These are phyloP conservation scores for Argentina anserina DNA, from an alignment of 306 rosid species.

Conservation along the genomic window DNA sequence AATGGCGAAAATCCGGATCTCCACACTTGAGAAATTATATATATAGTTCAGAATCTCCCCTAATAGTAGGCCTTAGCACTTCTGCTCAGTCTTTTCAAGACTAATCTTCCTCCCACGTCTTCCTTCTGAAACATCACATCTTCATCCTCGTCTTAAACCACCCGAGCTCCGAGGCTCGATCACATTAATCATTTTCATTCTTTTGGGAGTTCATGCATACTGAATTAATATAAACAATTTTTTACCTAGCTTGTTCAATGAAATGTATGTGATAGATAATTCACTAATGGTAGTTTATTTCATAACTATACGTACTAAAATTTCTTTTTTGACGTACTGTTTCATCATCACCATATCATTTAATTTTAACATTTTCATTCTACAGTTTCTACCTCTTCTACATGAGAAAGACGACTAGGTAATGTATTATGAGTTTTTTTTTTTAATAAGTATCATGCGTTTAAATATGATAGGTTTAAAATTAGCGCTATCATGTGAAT, in stretches of 20 bases:
- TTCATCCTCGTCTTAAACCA: background rate
- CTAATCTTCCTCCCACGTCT: background rate
- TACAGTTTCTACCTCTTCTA: background rate
- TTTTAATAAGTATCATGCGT: too few species aligned
- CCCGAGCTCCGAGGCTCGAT: background rate
- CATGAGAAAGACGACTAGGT: too few species aligned
- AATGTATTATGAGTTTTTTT: too few species aligned
- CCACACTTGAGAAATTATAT: too few species aligned
- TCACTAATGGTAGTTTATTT: background rate
- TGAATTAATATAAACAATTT: background rate
- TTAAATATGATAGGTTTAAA: too few species aligned
- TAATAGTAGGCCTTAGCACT: background rate
- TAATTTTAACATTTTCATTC: too few species aligned
- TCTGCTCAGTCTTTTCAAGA: background rate
- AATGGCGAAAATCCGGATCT: too few species aligned
- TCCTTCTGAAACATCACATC: background rate
- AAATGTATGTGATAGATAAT: background rate
- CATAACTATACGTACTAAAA: background rate
- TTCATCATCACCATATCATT: too few species aligned
- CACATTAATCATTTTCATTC: background rate
- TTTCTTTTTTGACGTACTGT: background rate
- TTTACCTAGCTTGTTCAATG: background rate
- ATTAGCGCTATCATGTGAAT: too few species aligned
- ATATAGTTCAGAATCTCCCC: slow-evolving; percentile 10
- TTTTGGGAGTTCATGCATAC: background rate